Evolutionary conservation across 768 basidiomycete species (phyloP).

Genomic region (Mycena venus): DNA sequence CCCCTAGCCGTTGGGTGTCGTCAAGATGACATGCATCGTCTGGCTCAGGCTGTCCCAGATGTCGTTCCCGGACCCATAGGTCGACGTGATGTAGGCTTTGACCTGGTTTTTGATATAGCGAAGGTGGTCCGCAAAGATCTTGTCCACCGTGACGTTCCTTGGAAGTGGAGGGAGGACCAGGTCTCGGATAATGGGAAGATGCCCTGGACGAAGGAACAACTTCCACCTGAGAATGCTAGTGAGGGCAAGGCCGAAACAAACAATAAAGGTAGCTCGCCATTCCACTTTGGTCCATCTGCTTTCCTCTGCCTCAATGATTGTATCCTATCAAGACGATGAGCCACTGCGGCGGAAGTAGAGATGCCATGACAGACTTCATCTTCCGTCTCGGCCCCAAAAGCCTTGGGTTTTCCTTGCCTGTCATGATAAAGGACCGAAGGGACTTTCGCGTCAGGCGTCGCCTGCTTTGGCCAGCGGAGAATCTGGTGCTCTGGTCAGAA

Average conservation of each 20-base stretch:
- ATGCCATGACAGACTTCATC: slow-evolving; percentile 19
- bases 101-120: slow-evolving; percentile 35
- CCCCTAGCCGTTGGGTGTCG: slow-evolving; percentile 41
- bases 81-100: slow-evolving; percentile 30
- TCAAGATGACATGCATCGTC: slow-evolving; percentile 38
- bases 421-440: slow-evolving; percentile 39
- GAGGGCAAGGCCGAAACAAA: neutral
- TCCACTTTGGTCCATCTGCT: slow-evolving; percentile 25
- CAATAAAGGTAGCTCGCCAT: slow-evolving; percentile 6
- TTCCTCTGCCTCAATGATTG: slow-evolving; percentile 28
- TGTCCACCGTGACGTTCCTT: slow-evolving; percentile 18
- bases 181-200: slow-evolving; percentile 36
- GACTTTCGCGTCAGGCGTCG: slow-evolving; percentile 38
- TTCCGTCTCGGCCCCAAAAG: slow-evolving; percentile 38
- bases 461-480: slow-evolving; percentile 36
- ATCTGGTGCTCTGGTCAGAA: slow-evolving; percentile 17
- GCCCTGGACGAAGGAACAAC: slow-evolving; percentile 32
- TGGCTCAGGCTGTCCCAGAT: slow-evolving; percentile 32
- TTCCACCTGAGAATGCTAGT: slow-evolving; percentile 30
- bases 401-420: slow-evolving; percentile 19
- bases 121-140: slow-evolving; percentile 34
- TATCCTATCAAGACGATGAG: slow-evolving; percentile 3
- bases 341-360: neutral
- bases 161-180: slow-evolving; percentile 34
- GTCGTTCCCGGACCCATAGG: slow-evolving; percentile 28